Evolutionary conservation across 169 alveolate genomes (phyloP).

Genomic region (Plasmodium malariae): DNA sequence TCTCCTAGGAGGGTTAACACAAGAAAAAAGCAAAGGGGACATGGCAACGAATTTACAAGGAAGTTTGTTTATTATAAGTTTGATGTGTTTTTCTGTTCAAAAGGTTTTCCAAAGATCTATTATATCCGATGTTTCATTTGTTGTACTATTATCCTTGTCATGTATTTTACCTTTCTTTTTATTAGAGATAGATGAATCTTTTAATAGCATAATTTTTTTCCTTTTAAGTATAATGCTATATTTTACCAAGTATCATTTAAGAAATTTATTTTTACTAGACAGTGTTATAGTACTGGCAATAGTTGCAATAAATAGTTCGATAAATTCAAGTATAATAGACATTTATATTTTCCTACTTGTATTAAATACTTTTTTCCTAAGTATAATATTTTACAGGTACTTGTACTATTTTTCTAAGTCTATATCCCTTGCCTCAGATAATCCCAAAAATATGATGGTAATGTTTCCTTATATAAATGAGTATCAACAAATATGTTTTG

Average conservation of each 20-base stretch:
- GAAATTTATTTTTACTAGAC: slow-evolving; percentile 44
- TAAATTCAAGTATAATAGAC: slow-evolving; percentile 32
- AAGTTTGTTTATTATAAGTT: slow-evolving; percentile 54
- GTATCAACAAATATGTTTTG: slow-evolving; percentile 46
- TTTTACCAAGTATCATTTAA: slow-evolving; percentile 51
- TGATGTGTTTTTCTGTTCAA: slow-evolving; percentile 39
- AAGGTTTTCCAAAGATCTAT: slow-evolving; percentile 10
- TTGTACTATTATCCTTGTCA: slow-evolving; percentile 30
- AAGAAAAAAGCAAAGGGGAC: slow-evolving; percentile 18
- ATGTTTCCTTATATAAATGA: slow-evolving; percentile 70
- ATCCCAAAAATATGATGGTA: slow-evolving; percentile 24
- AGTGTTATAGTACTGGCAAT: slow-evolving; percentile 12
- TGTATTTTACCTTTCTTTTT: slow-evolving; percentile 44
- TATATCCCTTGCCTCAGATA: neutral
- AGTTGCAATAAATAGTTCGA: slow-evolving; percentile 19
- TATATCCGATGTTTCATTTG: slow-evolving; percentile 29
- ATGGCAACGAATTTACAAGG: slow-evolving; percentile 63
- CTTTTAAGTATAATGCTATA: slow-evolving; percentile 28
- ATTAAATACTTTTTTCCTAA: slow-evolving; percentile 9
- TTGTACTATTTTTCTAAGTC: slow-evolving; percentile 60
- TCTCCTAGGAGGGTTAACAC: slow-evolving; percentile 50
- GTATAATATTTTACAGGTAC: slow-evolving; percentile 49
- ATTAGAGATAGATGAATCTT: slow-evolving; percentile 42
- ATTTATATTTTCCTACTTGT: slow-evolving; percentile 20
- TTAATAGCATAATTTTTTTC: slow-evolving; percentile 55